Base-by-base conservation (phyloP, 2,329 filamentous ascomycete species). In the Xylaria sp. region DNA sequence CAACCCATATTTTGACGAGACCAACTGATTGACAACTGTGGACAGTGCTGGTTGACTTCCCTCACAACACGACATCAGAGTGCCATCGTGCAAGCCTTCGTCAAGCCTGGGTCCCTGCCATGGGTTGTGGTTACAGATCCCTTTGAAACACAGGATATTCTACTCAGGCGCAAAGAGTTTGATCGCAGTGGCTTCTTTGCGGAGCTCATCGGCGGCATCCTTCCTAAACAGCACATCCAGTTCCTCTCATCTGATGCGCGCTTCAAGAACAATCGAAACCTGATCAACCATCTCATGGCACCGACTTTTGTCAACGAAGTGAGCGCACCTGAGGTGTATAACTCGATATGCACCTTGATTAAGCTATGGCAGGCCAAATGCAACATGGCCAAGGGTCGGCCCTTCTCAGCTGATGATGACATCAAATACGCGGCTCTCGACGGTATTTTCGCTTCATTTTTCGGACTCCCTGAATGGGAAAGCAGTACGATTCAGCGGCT, bases 71-170 rank as follows among this genome's bases (percentile, higher is more conserved):
- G 75, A 9, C 77, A 81, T 55, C 70, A 80, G 5, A 79, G 79
- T 11, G 82, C 83, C 0, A 78, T 86, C 65, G 73, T 81, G 5
- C 85, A 88, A 70, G 75, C 83, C 5, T 86, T 86, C 72, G 73
- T 85, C 61, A 75, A 76, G 6, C 84, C 85, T 0, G 78, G 84
- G 17, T 69, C 72, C 0, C 76, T 76, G 32, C 85, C 84, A 1
- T 80, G 78, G 73, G 76, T 87, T 0, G 64, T 86, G 3, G 69
- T 86, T 3, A 76, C 79, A 21, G 83, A 84, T 64, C 80, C 77
- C 9, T 75, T 76, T 3, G 83, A 84, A 72, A 74, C 76, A 17
- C 81, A 84, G 70, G 83, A 85, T 69, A 78, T 85, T 51, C 77
- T 85, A 30, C 73, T 81, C 4, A 79, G 82, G 1, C 80, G 82